Base-by-base conservation (phyloP, 2,329 filamentous ascomycete species). In the Ramularia endophylla region DNA sequence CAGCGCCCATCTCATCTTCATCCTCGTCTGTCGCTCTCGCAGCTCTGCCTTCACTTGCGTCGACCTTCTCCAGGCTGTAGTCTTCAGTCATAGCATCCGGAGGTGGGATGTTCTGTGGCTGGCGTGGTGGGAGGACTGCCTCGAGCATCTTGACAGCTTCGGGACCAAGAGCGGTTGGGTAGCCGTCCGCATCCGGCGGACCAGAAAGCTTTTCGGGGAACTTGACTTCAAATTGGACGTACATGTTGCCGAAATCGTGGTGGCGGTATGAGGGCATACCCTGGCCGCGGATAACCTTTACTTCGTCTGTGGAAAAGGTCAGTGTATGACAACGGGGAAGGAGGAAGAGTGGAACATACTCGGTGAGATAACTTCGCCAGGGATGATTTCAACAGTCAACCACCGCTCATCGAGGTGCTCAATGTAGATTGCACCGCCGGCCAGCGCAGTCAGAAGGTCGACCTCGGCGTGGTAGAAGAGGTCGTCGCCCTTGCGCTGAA, bases 321-420 rank as follows among this genome's bases (percentile, higher is more conserved):
- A 57, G 41, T 36, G 31, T 20, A 11, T 28, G 15, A 9, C 32
- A 39, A 28, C 19, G 7, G 36, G 43, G 58, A 13, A 28, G 25
- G 13, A n/a, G 25, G 16, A 15, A 20, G 11, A 16, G 18, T 18
- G 41, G n/a, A n/a, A 70, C 83, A 68, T 82, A 94, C 88, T 85
- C 69, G 85, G 87, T 60, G 84, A 80, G 62, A 98, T 95, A 50
- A 92, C 88, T 71, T 98, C 92, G 63, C 92, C 94, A 12, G 92
- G 88, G 44, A 86, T 75, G 54, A 98, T 94, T 44, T 92, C 87
- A 39, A 98, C 83, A 43, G 83, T 89, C 65, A 98, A 73, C 92
- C 92, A 98, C 65, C 92, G 80, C 33, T 98, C 92, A 63, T 98
- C 92, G 34, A 98, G 81, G 66, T 98, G 92, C 75, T 98, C 92